phyloP scores from a whole-genome alignment of 2,329 filamentous ascomycete species.

The Fusarium sp. region DNA sequence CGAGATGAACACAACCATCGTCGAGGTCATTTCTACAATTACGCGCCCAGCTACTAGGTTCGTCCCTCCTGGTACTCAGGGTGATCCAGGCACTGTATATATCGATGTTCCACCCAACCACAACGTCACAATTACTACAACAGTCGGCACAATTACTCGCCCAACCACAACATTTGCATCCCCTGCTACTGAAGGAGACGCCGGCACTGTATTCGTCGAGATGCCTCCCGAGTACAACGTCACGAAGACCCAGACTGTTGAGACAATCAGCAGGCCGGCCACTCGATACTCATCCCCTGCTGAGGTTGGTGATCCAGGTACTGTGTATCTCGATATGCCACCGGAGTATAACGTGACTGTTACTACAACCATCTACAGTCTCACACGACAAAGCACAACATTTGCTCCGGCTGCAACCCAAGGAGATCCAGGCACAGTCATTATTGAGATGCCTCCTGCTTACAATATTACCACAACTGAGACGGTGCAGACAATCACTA shows the following conservation, averaged over 20 bases:
- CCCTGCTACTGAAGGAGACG: conserved; percentile 22
- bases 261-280: conserved; percentile 13
- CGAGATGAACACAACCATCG: conserved; percentile 24
- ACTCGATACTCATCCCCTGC: conserved; percentile 18
- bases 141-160: conserved; percentile 26
- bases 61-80: conserved; percentile 4
- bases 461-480: conserved; percentile 16
- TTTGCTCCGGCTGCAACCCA: conserved; percentile 5
- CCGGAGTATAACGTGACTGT: conserved; percentile 24
- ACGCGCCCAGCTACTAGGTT: conserved; percentile 19
- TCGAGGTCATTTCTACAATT: conserved; percentile 17
- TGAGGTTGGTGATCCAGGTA: conserved; percentile 18
- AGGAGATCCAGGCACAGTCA: conserved; percentile 22
- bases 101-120: conserved; percentile 25
- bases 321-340: conserved; percentile 13
- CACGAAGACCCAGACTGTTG: conserved; percentile 18
- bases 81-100: conserved; percentile 27
- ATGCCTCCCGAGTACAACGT: conserved; percentile 27
- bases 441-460: conserved; percentile 16
- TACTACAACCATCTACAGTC: conserved; percentile 8
- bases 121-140: conserved; percentile 27
- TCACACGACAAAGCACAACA: conserved; percentile 11
- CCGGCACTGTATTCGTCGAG: conserved; percentile 22
- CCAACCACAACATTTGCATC: conserved; percentile 25
- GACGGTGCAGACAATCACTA: conserved; percentile 7